These are phyloP conservation scores for Chaetomium cochliodes DNA, from an alignment of 495 filamentous ascomycete genomes.

Conservation along the genomic window DNA sequence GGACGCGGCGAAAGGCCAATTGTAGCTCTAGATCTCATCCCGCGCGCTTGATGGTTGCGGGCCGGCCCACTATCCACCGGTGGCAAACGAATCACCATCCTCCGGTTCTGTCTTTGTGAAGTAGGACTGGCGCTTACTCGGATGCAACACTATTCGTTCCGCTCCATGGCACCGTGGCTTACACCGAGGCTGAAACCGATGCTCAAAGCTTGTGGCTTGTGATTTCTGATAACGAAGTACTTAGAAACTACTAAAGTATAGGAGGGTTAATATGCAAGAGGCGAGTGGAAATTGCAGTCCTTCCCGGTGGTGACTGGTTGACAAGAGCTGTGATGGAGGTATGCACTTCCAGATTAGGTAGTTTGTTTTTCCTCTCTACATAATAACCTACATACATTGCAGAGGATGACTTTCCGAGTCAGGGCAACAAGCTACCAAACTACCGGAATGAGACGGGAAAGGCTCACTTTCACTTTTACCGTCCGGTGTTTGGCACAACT, in stretches of 20 bases:
- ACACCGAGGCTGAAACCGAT: neutral
- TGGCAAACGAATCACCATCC: neutral
- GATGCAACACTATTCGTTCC: neutral
- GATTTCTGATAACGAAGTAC: neutral
- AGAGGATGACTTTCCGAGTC: no score
- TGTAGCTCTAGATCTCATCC: neutral
- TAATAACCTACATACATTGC: no score
- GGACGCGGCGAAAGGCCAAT: neutral
- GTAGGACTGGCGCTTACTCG: slow-evolving; percentile 1
- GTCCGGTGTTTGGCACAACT: no score
- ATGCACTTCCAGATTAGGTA: no score
- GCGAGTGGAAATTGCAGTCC: neutral
- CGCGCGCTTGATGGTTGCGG: neutral
- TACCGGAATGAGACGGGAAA: no score
- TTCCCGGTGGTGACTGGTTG: no score
- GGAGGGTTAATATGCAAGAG: neutral
- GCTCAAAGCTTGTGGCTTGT: neutral
- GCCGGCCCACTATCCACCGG: neutral
- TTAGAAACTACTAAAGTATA: neutral
- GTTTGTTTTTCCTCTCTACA: no score
- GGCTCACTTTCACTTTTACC: no score
- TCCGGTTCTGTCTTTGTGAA: neutral
- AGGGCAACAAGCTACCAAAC: no score
- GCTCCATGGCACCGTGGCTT: neutral
- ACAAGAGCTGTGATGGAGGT: no score